Percentiles rank a stretch among this genome's conserved stretches.
Evolutionary conservation across 2,329 filamentous ascomycete species (phyloP).

Genomic region (Thelonectria discophora): DNA sequence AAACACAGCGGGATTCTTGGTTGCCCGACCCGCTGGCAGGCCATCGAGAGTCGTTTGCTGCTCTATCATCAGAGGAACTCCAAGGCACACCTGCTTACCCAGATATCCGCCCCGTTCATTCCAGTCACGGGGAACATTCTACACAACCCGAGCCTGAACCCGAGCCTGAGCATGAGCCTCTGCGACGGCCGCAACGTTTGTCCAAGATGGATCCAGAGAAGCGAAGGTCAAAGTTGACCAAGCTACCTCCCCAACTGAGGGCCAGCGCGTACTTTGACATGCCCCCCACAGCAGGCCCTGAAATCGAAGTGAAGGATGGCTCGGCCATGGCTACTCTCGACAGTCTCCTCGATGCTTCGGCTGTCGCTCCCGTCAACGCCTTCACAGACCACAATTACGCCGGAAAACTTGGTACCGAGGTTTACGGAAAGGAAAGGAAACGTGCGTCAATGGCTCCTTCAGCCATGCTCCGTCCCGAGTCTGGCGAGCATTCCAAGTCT

Average conservation of each 20-base stretch:
- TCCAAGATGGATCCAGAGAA: constrained; percentile 46
- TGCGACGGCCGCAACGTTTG: constrained; percentile 48
- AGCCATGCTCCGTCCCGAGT: constrained; percentile 35
- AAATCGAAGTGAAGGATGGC: constrained; percentile 72
- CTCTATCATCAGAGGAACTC: constrained; percentile 43
- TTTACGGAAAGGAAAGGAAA: constrained; percentile 72
- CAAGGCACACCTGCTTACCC: constrained; percentile 25
- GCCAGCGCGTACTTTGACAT: constrained; percentile 92
- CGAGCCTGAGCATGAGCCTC: constrained; percentile 35
- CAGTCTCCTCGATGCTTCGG: constrained; percentile 89
- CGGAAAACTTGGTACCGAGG: constrained; percentile 76
- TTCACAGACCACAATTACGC: constrained; percentile 91
- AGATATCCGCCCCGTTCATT: constrained; percentile 33
- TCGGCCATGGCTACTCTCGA: constrained; percentile 91
- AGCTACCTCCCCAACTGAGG: constrained; percentile 82
- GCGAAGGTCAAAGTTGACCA: constrained; percentile 48
- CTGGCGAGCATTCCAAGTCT: constrained; percentile 46
- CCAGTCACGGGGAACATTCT: constrained; percentile 24
- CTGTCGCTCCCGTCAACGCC: constrained; percentile 84
- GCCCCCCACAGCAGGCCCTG: constrained; percentile 59
- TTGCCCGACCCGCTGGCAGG: constrained; percentile 57
- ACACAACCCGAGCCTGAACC: constrained; percentile 31
- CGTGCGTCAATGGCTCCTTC: constrained; percentile 50
- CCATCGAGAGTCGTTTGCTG: constrained; percentile 48
- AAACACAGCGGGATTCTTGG: constrained; percentile 48